Conservation (phyloP, 108 stramenopile genomes). For the Pseudonitzschia pungens region DNA sequence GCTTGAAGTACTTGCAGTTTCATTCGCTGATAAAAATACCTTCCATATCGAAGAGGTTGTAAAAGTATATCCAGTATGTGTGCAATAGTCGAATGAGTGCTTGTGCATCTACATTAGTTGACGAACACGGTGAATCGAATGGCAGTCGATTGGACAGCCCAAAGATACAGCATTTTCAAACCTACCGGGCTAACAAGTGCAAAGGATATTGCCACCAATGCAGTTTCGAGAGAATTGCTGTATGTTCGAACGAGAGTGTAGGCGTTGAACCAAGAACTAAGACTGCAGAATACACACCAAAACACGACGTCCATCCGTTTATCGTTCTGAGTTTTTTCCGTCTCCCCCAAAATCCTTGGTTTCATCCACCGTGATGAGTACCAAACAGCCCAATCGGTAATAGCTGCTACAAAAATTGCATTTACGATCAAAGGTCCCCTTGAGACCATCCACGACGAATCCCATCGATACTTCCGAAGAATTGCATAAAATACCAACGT, state of each 20-base stretch:
- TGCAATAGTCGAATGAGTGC: background rate
- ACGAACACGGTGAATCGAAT: background rate
- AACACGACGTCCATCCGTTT: background rate
- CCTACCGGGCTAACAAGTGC: constrained; percentile 56
- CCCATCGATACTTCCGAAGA: constrained; percentile 30
- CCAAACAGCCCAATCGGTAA: constrained; percentile 72
- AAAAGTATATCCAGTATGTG: background rate
- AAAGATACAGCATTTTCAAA: background rate
- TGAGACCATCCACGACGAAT: constrained; percentile 60
- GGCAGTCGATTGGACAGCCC: background rate
- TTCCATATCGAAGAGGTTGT: background rate
- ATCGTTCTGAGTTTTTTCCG: constrained; percentile 2
- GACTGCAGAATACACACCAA: constrained; percentile 29
- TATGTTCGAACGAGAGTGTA: constrained; percentile 81
- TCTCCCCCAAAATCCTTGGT: background rate
- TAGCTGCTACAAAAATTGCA: constrained; percentile 70
- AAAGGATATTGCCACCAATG: constrained; percentile 48
- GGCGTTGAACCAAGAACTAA: constrained; percentile 79
- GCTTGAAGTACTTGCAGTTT: background rate
- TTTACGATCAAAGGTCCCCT: constrained; percentile 74
- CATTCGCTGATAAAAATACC: background rate
- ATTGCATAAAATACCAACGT: constrained; percentile 65
- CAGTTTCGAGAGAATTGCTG: constrained; percentile 75
- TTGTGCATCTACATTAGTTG: background rate
- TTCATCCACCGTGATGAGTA: constrained; percentile 51